A percentile compares a stretch with the other conserved stretches of the same genome.
phyloP scores from a whole-genome alignment of 148 eudicot genomes.

The Cornus suecica region DNA sequence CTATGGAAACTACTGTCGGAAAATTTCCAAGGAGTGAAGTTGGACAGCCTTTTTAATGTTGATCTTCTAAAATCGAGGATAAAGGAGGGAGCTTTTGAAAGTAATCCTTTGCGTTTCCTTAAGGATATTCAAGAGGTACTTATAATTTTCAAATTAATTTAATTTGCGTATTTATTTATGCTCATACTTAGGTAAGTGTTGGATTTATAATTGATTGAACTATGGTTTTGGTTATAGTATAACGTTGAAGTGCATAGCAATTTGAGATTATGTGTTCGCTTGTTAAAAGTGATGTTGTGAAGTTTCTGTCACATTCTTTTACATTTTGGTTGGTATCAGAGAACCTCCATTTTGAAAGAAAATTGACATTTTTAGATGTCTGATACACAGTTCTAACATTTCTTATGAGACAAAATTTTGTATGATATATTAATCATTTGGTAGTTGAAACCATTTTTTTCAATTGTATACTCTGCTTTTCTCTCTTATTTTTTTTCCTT shows the following conservation, averaged over 20 bases:
- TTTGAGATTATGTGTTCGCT: neutral
- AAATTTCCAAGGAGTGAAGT: slow-evolving; percentile 21
- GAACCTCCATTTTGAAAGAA: neutral
- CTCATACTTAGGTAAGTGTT: neutral
- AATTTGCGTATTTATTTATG: slow-evolving; percentile 2
- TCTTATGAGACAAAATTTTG: no score
- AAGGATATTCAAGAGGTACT: slow-evolving; percentile 79
- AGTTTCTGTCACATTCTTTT: neutral
- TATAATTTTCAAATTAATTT: neutral
- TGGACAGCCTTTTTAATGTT: slow-evolving; percentile 52
- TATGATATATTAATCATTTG: no score
- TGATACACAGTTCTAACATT: no score
- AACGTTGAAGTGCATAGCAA: neutral
- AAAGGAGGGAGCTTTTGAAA: slow-evolving; percentile 74
- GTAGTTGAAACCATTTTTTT: no score
- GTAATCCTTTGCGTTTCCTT: slow-evolving; percentile 51
- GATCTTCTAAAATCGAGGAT: slow-evolving; percentile 48
- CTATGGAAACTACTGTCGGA: slow-evolving; percentile 54
- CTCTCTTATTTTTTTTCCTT: no score
- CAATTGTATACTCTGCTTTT: no score
- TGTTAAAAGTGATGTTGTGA: neutral
- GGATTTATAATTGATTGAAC: neutral
- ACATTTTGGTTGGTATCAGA: neutral
- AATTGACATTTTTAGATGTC: neutral
- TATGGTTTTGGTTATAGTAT: neutral